Conservation (phyloP, 2,329 filamentous ascomycete genomes). For the Myriosclerotinia duriaeana region DNA sequence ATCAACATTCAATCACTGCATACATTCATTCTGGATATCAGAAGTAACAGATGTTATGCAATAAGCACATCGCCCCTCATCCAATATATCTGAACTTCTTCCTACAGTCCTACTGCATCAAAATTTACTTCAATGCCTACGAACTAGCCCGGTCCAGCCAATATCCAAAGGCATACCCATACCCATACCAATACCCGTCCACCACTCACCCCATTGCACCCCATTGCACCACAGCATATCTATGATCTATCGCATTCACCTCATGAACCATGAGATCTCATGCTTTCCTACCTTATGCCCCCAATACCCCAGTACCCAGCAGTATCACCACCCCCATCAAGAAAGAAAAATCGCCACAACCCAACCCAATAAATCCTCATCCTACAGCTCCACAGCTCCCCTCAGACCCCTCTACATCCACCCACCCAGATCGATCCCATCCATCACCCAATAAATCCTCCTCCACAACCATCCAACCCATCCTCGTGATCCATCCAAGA, state of each 20-base stretch:
- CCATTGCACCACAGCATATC: background rate
- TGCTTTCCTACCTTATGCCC: background rate
- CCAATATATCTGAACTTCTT: too few species aligned
- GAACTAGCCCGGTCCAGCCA: background rate
- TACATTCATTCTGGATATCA: background rate
- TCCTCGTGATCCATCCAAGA: background rate
- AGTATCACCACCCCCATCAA: background rate
- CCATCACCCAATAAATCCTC: background rate
- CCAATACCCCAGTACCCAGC: background rate
- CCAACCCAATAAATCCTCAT: background rate
- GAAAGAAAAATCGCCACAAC: background rate
- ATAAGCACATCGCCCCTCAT: background rate
- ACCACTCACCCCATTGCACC: background rate
- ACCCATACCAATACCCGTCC: background rate
- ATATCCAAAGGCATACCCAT: background rate
- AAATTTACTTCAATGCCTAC: too few species aligned
- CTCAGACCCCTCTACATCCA: background rate
- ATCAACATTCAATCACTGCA: too few species aligned
- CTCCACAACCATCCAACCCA: background rate
- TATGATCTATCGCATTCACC: background rate
- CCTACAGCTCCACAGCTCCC: background rate
- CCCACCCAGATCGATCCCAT: background rate
- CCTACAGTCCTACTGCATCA: too few species aligned
- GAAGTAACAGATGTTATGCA: background rate
- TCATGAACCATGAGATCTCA: background rate